phyloP scores from a whole-genome alignment of 352 stramenopile species.

The Pythium insidiosum region DNA sequence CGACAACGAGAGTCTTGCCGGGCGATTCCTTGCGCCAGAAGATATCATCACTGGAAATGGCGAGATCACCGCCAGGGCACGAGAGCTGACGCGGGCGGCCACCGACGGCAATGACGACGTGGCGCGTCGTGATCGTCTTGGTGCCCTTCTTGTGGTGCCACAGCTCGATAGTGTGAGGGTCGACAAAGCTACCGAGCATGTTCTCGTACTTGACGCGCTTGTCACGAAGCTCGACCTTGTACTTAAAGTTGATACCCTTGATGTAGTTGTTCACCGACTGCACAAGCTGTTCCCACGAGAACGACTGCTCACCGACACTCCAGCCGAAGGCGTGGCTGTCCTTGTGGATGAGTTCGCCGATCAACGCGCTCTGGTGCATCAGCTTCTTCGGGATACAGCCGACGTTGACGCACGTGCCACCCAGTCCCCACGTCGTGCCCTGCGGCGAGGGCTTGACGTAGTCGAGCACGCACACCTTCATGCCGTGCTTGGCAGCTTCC shows the following conservation, averaged over 20 bases:
- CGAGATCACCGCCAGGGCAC: constrained; percentile 88
- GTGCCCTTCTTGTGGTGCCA: constrained; percentile 86
- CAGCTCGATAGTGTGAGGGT: constrained; percentile 90
- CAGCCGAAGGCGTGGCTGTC: constrained; percentile 89
- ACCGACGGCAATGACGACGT: constrained; percentile 94
- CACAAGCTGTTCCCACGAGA: constrained; percentile 90
- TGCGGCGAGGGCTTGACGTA: constrained; percentile 90
- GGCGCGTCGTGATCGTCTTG: constrained; percentile 85
- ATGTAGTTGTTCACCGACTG: constrained; percentile 96
- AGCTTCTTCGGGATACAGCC: constrained; percentile 99
- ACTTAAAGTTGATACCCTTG: constrained; percentile 98
- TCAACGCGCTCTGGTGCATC: constrained; percentile 94
- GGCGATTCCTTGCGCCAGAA: constrained; percentile 82
- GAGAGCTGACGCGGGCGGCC: constrained; percentile 87
- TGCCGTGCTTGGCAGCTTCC: constrained; percentile 88
- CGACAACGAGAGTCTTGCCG: constrained; percentile 96
- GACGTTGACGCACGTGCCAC: constrained; percentile 98
- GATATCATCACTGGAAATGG: constrained; percentile 89
- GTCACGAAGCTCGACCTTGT: constrained; percentile 93
- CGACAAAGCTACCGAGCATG: constrained; percentile 89
- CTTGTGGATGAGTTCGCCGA: constrained; percentile 84
- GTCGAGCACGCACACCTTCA: constrained; percentile 95
- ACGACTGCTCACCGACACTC: constrained; percentile 32
- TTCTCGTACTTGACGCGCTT: constrained; percentile 95
- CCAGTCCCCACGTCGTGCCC: constrained; percentile 88